Evolutionary conservation across 2,329 filamentous ascomycete genomes (phyloP).

Genomic region (Septoria petroselini): DNA sequence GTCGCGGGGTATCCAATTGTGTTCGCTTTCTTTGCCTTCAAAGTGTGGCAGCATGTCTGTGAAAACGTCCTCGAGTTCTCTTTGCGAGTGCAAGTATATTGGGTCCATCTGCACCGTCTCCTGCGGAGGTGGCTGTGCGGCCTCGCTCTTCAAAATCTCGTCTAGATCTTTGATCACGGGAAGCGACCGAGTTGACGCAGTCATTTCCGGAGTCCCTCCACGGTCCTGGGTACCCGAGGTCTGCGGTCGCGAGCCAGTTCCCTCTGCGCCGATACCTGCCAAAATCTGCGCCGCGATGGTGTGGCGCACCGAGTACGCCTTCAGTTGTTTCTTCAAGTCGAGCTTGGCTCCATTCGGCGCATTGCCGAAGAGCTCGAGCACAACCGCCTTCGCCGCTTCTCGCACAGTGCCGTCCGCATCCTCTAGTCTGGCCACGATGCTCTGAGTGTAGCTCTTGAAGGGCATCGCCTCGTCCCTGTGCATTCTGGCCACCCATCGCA

Average conservation of each 20-base stretch:
- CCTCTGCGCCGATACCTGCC: slow-evolving; percentile 62
- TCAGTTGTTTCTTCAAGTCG: slow-evolving; percentile 82
- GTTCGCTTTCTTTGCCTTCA: slow-evolving; percentile 83
- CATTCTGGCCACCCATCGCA: slow-evolving; percentile 87
- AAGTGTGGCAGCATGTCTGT: slow-evolving; percentile 77
- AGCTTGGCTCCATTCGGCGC: slow-evolving; percentile 81
- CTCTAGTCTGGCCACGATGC: slow-evolving; percentile 80
- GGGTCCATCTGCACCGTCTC: slow-evolving; percentile 72
- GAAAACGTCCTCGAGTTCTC: slow-evolving; percentile 85
- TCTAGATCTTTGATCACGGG: slow-evolving; percentile 38
- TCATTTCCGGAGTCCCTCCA: slow-evolving; percentile 33
- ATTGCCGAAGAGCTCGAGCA: slow-evolving; percentile 81
- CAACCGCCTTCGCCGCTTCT: slow-evolving; percentile 75
- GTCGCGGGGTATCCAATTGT: slow-evolving; percentile 87
- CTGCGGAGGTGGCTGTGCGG: slow-evolving; percentile 55
- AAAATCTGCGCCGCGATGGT: slow-evolving; percentile 81
- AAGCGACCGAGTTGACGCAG: slow-evolving; percentile 44
- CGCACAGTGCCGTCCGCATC: slow-evolving; percentile 86
- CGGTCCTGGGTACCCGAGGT: slow-evolving; percentile 29
- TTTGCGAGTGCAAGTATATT: slow-evolving; percentile 74
- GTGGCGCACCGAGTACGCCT: slow-evolving; percentile 78
- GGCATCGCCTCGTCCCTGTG: slow-evolving; percentile 73
- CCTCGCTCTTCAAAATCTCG: slow-evolving; percentile 49
- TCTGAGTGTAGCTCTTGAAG: slow-evolving; percentile 79
- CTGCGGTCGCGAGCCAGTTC: slow-evolving; percentile 26